Evolutionary conservation across 1,139 yeast species (phyloP).

Genomic region (Casaregolazyma suthepensis): DNA sequence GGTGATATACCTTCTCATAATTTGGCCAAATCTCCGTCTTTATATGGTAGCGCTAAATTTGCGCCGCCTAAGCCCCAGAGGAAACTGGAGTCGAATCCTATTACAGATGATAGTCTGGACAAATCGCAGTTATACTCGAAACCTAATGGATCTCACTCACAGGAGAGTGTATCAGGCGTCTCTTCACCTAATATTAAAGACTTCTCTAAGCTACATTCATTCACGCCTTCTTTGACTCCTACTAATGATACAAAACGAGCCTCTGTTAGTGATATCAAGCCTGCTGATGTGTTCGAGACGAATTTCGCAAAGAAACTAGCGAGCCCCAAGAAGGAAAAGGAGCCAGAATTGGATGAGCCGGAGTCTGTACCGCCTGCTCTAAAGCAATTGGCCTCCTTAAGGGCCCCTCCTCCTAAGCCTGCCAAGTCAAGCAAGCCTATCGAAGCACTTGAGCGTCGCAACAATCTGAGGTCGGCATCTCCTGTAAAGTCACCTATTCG

Average conservation of each 20-base stretch:
- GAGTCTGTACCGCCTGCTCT: conserved; percentile 4
- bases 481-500: conserved; percentile 16
- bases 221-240: not conserved
- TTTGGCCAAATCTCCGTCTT: not conserved
- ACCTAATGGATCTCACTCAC: not conserved
- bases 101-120: not conserved
- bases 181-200: not conserved
- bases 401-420: conserved; percentile 6
- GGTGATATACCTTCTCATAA: conserved; percentile 3
- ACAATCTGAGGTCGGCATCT: conserved; percentile 22
- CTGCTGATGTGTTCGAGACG: not conserved
- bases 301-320: not conserved
- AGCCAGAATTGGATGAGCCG: not conserved
- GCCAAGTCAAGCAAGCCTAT: conserved; percentile 4
- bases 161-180: not conserved
- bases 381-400: not conserved
- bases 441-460: conserved; percentile 23
- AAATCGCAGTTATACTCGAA: not conserved
- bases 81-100: not conserved
- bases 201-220: not conserved
- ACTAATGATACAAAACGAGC: not conserved
- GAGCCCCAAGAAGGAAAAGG: not conserved
- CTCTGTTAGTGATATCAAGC: not conserved
- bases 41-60: not conserved
- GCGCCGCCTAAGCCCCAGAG: not conserved